Evolutionary conservation across 2,329 filamentous ascomycete genomes (phyloP).

Genomic region (Aspergillus sp.): DNA sequence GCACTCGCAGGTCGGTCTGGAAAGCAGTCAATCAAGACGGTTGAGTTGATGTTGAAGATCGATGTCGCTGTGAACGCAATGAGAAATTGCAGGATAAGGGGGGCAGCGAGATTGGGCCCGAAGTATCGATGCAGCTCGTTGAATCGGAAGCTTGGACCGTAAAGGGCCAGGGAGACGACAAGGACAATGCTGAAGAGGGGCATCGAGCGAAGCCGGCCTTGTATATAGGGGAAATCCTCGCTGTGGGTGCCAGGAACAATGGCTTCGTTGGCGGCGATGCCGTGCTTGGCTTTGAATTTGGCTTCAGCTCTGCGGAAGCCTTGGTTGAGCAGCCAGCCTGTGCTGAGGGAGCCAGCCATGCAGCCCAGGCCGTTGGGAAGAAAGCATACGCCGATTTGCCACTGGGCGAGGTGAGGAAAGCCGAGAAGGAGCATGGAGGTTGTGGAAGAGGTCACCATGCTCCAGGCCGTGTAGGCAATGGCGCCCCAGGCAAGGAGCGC

Average conservation of each 20-base stretch:
- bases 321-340: conserved; percentile 16
- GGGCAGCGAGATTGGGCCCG: conserved; percentile 31
- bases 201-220: conserved; percentile 6
- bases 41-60: conserved; percentile 36
- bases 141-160: conserved; percentile 34
- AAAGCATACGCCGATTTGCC: conserved; percentile 44
- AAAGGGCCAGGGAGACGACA: conserved; percentile 23
- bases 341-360: conserved; percentile 13
- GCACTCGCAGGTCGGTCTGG: conserved; percentile 35
- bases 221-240: conserved; percentile 1
- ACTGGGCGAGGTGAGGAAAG: conserved; percentile 31
- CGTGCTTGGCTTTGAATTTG: conserved; percentile 2
- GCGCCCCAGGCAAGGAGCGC: conserved; percentile 45
- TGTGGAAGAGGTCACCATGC: conserved; percentile 50
- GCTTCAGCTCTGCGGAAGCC: conserved; percentile 3
- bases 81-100: conserved; percentile 40
- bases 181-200: conserved; percentile 9
- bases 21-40: conserved; percentile 40
- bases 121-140: conserved; percentile 6
- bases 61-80: conserved; percentile 36
- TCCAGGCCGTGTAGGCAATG: conserved; percentile 50
- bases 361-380: conserved; percentile 41
- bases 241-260: not conserved
- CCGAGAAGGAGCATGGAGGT: conserved; percentile 40
- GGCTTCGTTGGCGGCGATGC: not conserved